Evolutionary conservation across 2,329 filamentous ascomycete genomes (phyloP).

Genomic region (Xylariomycetidae sp.): DNA sequence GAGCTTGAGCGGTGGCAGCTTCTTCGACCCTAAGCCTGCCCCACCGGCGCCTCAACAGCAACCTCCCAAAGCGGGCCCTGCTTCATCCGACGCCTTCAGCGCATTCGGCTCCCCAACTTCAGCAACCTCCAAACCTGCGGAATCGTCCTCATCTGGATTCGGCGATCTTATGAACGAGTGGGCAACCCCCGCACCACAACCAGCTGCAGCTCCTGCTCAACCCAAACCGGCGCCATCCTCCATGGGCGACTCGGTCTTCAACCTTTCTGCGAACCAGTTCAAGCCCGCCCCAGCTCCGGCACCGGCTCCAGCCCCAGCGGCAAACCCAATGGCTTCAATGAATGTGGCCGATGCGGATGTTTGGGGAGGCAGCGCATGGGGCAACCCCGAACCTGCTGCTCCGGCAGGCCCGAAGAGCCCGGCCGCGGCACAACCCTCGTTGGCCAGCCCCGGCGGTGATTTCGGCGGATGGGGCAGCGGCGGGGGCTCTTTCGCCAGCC

Average conservation of each 20-base stretch:
- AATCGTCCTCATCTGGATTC: constrained; percentile 52
- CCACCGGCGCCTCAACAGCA: constrained; percentile 50
- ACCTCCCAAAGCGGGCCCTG: constrained; percentile 30
- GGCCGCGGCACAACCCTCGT: constrained; percentile 31
- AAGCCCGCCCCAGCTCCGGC: constrained; percentile 40
- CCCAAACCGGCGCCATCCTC: constrained; percentile 35
- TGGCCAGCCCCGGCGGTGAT: constrained; percentile 50
- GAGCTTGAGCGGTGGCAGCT: constrained; percentile 61
- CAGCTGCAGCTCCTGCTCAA: constrained; percentile 40
- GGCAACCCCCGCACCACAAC: constrained; percentile 41
- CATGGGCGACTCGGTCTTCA: constrained; percentile 66
- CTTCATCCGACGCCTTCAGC: constrained; percentile 57
- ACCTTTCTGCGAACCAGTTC: constrained; percentile 56
- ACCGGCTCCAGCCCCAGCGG: constrained; percentile 33
- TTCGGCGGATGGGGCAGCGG: constrained; percentile 52
- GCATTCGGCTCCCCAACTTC: constrained; percentile 48
- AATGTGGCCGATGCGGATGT: constrained; percentile 56
- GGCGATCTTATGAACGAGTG: constrained; percentile 84
- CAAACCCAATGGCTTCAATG: constrained; percentile 29
- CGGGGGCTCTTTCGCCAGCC: constrained; percentile 45
- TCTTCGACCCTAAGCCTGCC: constrained; percentile 72
- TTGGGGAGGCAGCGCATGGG: constrained; percentile 94
- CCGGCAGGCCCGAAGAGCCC: constrained; percentile 53
- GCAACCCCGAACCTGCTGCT: constrained; percentile 50
- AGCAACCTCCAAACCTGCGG: constrained; percentile 35